Conservation (phyloP, 345 rosid species). For the Eucalyptus shirleyi region DNA sequence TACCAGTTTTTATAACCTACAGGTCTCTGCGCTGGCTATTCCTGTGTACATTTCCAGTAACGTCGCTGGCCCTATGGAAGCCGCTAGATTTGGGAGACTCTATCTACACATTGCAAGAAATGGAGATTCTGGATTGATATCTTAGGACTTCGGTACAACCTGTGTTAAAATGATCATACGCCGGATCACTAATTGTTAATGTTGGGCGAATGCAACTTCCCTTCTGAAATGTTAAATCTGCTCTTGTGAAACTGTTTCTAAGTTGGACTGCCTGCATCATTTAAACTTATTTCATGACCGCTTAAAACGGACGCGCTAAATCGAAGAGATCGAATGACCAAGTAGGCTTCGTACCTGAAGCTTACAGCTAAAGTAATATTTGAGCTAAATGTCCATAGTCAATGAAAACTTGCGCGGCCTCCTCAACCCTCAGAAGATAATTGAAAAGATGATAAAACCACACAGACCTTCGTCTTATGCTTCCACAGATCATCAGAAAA, state of each 20-base stretch:
- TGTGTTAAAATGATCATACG: not conserved
- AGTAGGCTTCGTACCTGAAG: not conserved
- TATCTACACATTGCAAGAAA: not conserved
- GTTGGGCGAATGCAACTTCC: not conserved
- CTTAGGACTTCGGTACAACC: not conserved
- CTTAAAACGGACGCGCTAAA: not conserved
- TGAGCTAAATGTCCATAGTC: not conserved
- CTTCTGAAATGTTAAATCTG: not conserved
- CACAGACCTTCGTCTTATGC: not conserved
- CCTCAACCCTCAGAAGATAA: not conserved
- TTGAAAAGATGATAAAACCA: not conserved
- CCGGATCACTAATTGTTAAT: not conserved
- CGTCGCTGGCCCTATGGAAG: not conserved
- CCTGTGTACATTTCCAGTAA: slow-evolving; percentile 29
- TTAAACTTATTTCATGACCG: not conserved
- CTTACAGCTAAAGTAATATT: not conserved
- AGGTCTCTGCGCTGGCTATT: slow-evolving; percentile 18
- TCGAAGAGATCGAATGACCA: not conserved
- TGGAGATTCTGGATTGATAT: not conserved
- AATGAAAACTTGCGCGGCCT: not conserved
- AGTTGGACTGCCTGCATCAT: not conserved
- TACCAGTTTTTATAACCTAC: not conserved
- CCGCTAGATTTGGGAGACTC: not conserved
- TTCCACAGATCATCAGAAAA: not conserved
- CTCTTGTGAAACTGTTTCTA: not conserved